phyloP scores from a whole-genome alignment of 163 green algal genomes.

The Chlorella variabilis region DNA sequence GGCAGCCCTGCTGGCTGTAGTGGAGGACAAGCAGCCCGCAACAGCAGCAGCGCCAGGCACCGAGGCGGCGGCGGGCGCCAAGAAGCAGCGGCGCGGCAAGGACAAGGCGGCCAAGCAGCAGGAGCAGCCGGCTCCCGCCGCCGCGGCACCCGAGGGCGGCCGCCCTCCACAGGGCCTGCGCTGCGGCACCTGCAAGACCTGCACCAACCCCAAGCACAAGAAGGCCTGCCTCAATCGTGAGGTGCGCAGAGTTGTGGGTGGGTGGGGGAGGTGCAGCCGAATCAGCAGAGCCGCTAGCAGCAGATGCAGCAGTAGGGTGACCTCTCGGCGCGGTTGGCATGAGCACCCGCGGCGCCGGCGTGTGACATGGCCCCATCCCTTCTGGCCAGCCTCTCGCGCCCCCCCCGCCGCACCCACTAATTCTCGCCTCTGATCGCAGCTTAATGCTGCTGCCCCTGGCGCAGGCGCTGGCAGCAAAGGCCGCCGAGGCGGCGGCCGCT shows the following conservation, averaged over 20 bases:
- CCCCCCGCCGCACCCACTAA: conserved; percentile 3
- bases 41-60: not conserved
- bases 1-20: not conserved
- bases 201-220: not conserved
- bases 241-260: too few species aligned
- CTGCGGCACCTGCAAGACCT: conserved; percentile 7
- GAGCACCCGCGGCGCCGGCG: too few species aligned
- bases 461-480: not conserved
- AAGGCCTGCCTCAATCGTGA: conserved; percentile 3
- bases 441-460: conserved; percentile 6
- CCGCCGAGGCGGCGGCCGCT: not conserved
- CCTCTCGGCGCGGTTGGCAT: too few species aligned
- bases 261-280: too few species aligned
- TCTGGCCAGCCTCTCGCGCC: too few species aligned
- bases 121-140: not conserved
- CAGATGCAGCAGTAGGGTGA: too few species aligned
- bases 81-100: conserved; percentile 5
- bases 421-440: conserved; percentile 12
- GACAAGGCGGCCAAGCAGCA: not conserved
- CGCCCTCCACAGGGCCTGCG: not conserved
- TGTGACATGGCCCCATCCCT: too few species aligned
- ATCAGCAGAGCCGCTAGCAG: too few species aligned
- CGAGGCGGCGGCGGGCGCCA: not conserved
- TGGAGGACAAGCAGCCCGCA: conserved; percentile 1
- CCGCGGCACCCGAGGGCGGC: not conserved